phyloP scores from a whole-genome alignment of 352 stramenopile genomes.

The Globisporangium spinosum region DNA sequence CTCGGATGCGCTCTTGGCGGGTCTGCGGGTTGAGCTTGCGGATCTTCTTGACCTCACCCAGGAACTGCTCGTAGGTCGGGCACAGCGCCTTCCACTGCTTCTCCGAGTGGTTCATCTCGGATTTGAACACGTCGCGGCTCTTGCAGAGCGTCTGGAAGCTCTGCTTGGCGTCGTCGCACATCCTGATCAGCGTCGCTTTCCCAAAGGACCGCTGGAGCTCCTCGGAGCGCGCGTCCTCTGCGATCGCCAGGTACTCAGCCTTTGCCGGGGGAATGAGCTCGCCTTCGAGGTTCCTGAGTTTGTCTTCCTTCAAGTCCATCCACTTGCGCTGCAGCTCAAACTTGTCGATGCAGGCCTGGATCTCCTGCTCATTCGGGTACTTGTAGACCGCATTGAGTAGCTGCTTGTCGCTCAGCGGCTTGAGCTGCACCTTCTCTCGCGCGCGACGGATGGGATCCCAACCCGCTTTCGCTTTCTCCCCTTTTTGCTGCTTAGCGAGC shows the following conservation, averaged over 20 bases:
- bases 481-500: constrained; percentile 51
- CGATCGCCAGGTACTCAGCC: constrained; percentile 68
- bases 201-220: constrained; percentile 58
- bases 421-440: constrained; percentile 47
- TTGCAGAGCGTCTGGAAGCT: constrained; percentile 45
- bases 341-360: constrained; percentile 45
- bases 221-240: constrained; percentile 67
- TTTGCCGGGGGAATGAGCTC: constrained; percentile 66
- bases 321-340: constrained; percentile 58
- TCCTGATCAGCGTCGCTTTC: constrained; percentile 52
- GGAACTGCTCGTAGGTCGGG: constrained; percentile 61
- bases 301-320: constrained; percentile 38
- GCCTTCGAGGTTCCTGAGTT: constrained; percentile 35
- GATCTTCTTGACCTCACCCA: constrained; percentile 52
- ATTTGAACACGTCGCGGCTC: constrained; percentile 38
- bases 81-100: constrained; percentile 36
- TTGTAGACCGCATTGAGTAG: constrained; percentile 62
- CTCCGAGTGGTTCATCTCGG: constrained; percentile 50
- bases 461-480: constrained; percentile 54
- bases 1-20: constrained; percentile 35
- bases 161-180: constrained; percentile 68
- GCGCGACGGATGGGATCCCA: constrained; percentile 48
- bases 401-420: constrained; percentile 55
- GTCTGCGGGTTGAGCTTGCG: constrained; percentile 34
- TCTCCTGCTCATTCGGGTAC: constrained; percentile 66